phyloP scores from a whole-genome alignment of 164 flowering plant species.

The Kingdonia uniflora region DNA sequence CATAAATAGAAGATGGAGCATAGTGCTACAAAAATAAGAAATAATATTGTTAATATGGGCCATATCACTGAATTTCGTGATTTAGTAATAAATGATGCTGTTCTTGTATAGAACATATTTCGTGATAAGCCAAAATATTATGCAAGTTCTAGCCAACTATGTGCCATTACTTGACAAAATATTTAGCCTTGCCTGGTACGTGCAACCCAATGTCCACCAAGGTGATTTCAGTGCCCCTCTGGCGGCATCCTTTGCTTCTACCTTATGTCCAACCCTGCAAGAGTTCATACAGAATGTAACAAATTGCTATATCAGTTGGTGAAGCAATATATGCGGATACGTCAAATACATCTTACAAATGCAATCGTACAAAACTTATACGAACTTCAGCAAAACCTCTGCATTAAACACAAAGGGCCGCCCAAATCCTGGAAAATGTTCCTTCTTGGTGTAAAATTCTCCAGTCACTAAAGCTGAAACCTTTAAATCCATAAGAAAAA shows the following conservation, averaged over 20 bases:
- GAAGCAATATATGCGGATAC: not conserved
- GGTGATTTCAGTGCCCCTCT: slow-evolving; percentile 84
- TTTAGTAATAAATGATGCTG: too few relatives aligned
- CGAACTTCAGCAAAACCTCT: slow-evolving; percentile 72
- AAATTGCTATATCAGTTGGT: not conserved
- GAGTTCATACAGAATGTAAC: not conserved
- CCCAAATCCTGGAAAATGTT: slow-evolving; percentile 94
- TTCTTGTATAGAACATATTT: too few relatives aligned
- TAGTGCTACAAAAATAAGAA: too few relatives aligned
- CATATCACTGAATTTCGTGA: too few relatives aligned
- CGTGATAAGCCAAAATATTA: too few relatives aligned
- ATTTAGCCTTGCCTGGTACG: slow-evolving; percentile 38
- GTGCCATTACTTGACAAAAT: too few relatives aligned
- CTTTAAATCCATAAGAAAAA: slow-evolving; percentile 34
- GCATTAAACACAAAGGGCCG: slow-evolving; percentile 88
- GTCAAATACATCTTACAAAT: slow-evolving; percentile 7
- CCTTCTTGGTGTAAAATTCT: slow-evolving; percentile 81
- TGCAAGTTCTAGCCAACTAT: too few relatives aligned
- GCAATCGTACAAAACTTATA: slow-evolving; percentile 13
- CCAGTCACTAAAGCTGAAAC: slow-evolving; percentile 88
- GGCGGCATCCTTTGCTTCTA: slow-evolving; percentile 92
- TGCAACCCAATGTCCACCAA: slow-evolving; percentile 97
- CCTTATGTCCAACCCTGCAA: slow-evolving; percentile 66
- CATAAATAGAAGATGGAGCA: not conserved
- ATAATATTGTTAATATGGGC: too few relatives aligned